phyloP scores from a whole-genome alignment of 345 rosid species.

The Litchi chinensis region DNA sequence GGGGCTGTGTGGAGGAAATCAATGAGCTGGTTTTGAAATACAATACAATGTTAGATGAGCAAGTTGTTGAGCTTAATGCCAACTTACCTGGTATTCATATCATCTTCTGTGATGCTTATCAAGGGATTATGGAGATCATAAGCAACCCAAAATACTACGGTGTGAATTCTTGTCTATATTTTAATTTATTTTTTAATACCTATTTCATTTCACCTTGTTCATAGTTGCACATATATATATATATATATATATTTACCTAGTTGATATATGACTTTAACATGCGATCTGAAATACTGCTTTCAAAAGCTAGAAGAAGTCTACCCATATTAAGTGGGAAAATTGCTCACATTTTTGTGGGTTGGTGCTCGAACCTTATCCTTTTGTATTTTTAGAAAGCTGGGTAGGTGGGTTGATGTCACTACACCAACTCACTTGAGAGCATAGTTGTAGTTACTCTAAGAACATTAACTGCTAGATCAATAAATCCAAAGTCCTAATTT shows the following conservation, averaged over 20 bases:
- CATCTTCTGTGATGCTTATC: constrained; percentile 54
- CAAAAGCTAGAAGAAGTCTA: no score
- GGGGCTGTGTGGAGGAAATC: constrained; percentile 47
- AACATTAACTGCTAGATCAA: not conserved
- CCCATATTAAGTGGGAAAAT: no score
- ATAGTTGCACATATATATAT: no score
- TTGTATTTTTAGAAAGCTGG: no score
- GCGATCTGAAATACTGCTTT: no score
- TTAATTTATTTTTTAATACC: not conserved
- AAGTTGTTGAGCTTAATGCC: constrained; percentile 36
- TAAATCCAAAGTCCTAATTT: not conserved
- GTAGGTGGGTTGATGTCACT: no score
- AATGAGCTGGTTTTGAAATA: constrained; percentile 53
- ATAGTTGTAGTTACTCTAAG: not conserved
- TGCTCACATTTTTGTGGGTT: no score
- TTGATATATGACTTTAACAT: no score
- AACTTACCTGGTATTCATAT: constrained; percentile 47
- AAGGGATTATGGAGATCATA: constrained; percentile 54
- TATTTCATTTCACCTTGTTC: not conserved
- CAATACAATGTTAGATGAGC: constrained; percentile 45
- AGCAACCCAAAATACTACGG: constrained; percentile 40
- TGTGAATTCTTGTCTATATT: constrained; percentile 23
- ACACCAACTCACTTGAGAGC: no score
- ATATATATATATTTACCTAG: no score
- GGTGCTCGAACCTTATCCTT: no score